Evolutionary conservation across 2,329 filamentous ascomycete species (phyloP).

Genomic region (Claviceps pazoutovae): DNA sequence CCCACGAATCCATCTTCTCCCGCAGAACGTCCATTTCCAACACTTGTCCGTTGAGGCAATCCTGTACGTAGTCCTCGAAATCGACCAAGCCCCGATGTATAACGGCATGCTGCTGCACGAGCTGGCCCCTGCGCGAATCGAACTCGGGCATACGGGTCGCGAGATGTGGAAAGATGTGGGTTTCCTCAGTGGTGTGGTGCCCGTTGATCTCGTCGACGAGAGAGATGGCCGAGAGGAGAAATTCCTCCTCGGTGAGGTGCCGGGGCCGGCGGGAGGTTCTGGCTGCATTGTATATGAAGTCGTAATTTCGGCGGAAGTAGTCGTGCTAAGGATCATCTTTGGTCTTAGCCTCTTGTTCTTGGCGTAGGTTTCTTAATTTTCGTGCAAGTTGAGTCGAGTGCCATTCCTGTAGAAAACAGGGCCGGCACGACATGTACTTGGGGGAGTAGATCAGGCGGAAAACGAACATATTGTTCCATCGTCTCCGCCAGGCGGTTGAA

Average conservation of each 20-base stretch:
- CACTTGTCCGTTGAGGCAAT: conserved; percentile 43
- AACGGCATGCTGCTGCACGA: conserved; percentile 60
- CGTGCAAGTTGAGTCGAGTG: not conserved
- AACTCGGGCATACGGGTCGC: conserved; percentile 72
- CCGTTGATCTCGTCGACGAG: conserved; percentile 57
- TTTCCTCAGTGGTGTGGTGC: conserved; percentile 77
- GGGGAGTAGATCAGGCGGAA: not conserved
- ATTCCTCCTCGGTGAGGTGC: conserved; percentile 52
- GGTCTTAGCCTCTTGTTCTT: not conserved
- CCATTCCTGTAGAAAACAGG: not conserved
- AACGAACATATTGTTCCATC: conserved; percentile 34
- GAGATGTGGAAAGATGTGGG: conserved; percentile 64
- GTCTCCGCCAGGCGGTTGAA: conserved; percentile 63
- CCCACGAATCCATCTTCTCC: conserved; percentile 63
- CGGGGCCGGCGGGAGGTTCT: conserved; percentile 41
- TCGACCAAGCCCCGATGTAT: conserved; percentile 66
- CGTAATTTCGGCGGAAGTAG: conserved; percentile 65
- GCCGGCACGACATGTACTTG: not conserved
- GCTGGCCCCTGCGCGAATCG: conserved; percentile 34
- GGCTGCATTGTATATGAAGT: conserved; percentile 53
- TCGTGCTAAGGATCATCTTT: conserved; percentile 42
- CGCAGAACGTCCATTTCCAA: conserved; percentile 47
- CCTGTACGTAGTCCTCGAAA: conserved; percentile 50
- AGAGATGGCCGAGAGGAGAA: conserved; percentile 52
- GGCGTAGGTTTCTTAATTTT: not conserved